Conservation (phyloP, 495 filamentous ascomycete species). For the Aspergillus nanangensis region DNA sequence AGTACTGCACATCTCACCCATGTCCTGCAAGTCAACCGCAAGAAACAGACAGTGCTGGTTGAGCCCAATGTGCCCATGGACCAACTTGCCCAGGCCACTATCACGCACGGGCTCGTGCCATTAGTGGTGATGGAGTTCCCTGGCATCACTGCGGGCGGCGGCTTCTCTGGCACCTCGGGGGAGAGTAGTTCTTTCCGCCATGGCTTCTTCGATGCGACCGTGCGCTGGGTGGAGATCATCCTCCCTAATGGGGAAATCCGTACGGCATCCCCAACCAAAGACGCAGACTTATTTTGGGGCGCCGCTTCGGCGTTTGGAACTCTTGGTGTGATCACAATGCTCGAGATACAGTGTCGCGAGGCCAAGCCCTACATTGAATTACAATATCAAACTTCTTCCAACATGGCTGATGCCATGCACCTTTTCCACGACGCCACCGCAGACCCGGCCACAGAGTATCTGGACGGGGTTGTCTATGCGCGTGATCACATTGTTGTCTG, state of each 20-base stretch:
- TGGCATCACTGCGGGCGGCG: conserved; percentile 54
- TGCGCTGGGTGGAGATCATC: conserved; percentile 50
- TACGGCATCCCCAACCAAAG: conserved; percentile 26
- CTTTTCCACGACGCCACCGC: conserved; percentile 25
- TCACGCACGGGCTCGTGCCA: conserved; percentile 39
- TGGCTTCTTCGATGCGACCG: conserved; percentile 51
- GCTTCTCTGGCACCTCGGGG: conserved; percentile 50
- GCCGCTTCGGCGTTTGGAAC: conserved; percentile 49
- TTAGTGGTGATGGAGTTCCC: conserved; percentile 57
- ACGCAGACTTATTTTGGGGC: conserved; percentile 47
- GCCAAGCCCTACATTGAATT: conserved; percentile 47
- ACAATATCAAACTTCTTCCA: conserved; percentile 38
- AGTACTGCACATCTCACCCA: conserved; percentile 39
- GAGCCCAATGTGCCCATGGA: conserved; percentile 54
- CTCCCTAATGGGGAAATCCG: conserved; percentile 48
- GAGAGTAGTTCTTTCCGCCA: conserved; percentile 53
- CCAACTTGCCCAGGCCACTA: conserved; percentile 36
- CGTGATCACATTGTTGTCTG: conserved; percentile 40
- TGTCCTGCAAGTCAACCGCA: conserved; percentile 49
- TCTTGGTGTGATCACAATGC: conserved; percentile 47
- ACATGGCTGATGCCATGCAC: conserved; percentile 35
- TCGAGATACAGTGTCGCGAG: conserved; percentile 46
- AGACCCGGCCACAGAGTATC: conserved; percentile 43
- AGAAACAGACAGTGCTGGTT: conserved; percentile 36
- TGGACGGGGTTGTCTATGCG: conserved; percentile 51